Evolutionary conservation across 2,329 filamentous ascomycete genomes (phyloP).

Genomic region (Clonostachys solani): DNA sequence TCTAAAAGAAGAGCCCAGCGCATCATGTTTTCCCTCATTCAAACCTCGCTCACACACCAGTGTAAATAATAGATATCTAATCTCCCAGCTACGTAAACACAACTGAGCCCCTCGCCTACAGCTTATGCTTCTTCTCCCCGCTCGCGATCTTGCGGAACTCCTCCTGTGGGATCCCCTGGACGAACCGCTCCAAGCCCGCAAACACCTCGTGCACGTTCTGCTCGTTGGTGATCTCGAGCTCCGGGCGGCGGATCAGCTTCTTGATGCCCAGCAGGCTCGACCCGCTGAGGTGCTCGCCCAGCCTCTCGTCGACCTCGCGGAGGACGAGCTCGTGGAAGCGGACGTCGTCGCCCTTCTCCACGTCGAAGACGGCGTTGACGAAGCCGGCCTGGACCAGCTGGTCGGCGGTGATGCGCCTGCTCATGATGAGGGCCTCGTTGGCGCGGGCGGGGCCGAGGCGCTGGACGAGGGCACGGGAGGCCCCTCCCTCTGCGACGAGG

Average conservation of each 20-base stretch:
- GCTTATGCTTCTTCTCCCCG: slow-evolving; percentile 91
- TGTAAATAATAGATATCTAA: too few relatives aligned
- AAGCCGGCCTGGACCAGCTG: slow-evolving; percentile 76
- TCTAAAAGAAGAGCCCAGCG: not conserved
- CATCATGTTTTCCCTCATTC: not conserved
- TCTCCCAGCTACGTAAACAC: not conserved
- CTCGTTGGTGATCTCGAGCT: slow-evolving; percentile 66
- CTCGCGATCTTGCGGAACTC: slow-evolving; percentile 83
- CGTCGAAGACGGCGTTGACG: slow-evolving; percentile 76
- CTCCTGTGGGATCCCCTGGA: slow-evolving; percentile 76
- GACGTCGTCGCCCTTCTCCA: slow-evolving; percentile 55
- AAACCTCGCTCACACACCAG: not conserved
- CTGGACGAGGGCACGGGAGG: slow-evolving; percentile 73
- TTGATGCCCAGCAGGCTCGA: slow-evolving; percentile 83
- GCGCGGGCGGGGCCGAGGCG: slow-evolving; percentile 77
- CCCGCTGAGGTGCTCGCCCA: slow-evolving; percentile 76
- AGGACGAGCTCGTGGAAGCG: slow-evolving; percentile 71
- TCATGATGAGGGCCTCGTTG: slow-evolving; percentile 92
- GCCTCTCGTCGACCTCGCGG: slow-evolving; percentile 72
- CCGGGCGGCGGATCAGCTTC: slow-evolving; percentile 71
- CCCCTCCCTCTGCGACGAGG: slow-evolving; percentile 83
- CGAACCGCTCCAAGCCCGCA: slow-evolving; percentile 76
- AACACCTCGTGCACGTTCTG: slow-evolving; percentile 85
- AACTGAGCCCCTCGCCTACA: slow-evolving; percentile 41
- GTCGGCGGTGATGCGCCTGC: slow-evolving; percentile 66